Evolutionary conservation across 2,329 filamentous ascomycete species (phyloP).

Genomic region (Apiospora kogelbergensis): DNA sequence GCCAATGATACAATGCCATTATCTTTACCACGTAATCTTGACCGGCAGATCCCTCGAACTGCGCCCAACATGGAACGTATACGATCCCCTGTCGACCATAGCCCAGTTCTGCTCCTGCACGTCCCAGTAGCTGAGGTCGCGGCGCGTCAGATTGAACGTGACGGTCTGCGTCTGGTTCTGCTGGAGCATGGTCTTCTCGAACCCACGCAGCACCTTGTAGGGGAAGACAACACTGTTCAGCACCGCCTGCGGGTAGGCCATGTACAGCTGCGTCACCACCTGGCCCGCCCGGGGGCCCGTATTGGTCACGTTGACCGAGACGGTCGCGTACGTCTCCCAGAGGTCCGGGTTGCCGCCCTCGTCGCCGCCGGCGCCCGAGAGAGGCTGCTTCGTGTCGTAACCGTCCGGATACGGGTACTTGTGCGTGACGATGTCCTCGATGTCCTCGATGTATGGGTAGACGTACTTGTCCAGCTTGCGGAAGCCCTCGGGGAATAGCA

Average conservation of each 20-base stretch:
- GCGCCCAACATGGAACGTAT: constrained; percentile 39
- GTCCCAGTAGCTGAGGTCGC: constrained; percentile 75
- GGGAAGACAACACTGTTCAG: constrained; percentile 58
- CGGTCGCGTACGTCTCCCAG: constrained; percentile 54
- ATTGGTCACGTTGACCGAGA: constrained; percentile 55
- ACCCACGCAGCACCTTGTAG: constrained; percentile 66
- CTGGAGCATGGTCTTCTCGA: constrained; percentile 65
- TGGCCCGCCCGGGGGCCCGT: constrained; percentile 44
- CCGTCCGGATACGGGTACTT: constrained; percentile 54
- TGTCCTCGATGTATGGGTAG: constrained; percentile 65
- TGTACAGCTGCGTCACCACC: constrained; percentile 48
- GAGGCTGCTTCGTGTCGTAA: constrained; percentile 48
- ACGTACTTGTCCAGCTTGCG: constrained; percentile 67
- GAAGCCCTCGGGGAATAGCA: constrained; percentile 61
- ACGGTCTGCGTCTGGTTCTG: constrained; percentile 54
- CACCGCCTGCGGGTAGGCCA: constrained; percentile 38
- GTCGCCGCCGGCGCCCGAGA: constrained; percentile 67
- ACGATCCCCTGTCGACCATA: constrained; percentile 47
- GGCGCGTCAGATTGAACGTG: constrained; percentile 59
- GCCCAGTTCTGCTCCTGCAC: constrained; percentile 68
- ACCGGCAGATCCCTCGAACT: constrained; percentile 29
- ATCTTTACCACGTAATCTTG: constrained; percentile 1
- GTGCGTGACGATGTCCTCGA: constrained; percentile 42
- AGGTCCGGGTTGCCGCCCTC: constrained; percentile 68
- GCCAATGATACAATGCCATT: no score